These are phyloP conservation scores for Lotmaria passim DNA, from an alignment of 208 protist genomes.

Conservation along the genomic window DNA sequence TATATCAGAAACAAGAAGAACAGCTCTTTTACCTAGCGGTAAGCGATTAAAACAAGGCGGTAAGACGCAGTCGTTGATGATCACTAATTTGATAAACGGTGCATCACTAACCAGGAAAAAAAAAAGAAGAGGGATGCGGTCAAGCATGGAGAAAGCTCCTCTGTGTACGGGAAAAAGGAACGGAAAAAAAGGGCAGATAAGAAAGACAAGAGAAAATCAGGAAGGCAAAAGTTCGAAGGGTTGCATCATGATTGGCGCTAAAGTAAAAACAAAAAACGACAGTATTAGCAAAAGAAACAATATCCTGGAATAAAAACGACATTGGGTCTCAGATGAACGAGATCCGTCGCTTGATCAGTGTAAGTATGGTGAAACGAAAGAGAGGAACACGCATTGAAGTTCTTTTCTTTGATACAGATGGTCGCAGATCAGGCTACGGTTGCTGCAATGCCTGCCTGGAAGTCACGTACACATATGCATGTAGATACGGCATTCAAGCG, in stretches of 20 bases:
- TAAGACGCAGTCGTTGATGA: slow-evolving; percentile 1
- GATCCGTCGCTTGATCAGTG: too few species aligned
- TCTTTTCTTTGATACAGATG: too few species aligned
- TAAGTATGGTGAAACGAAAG: too few species aligned
- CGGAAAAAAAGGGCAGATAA: neutral
- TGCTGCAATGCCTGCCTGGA: too few species aligned
- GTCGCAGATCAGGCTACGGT: too few species aligned
- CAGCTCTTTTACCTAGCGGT: neutral
- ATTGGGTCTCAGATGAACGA: too few species aligned
- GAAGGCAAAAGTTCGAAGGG: neutral
- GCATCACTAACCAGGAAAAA: slow-evolving; percentile 13
- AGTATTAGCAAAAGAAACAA: neutral
- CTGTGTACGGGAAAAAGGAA: neutral
- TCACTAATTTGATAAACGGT: neutral
- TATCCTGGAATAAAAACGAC: too few species aligned
- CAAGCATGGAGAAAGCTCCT: slow-evolving; percentile 13
- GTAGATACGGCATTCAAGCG: too few species aligned
- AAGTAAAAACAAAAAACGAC: neutral
- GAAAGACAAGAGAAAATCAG: slow-evolving; percentile 27
- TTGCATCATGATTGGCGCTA: neutral
- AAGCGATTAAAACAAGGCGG: neutral
- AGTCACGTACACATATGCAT: too few species aligned
- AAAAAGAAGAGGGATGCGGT: neutral
- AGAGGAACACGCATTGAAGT: too few species aligned
- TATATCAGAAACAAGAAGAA: neutral